phyloP scores from a whole-genome alignment of 176 grass and related monocot genomes.

The Pontederia paniculata region DNA sequence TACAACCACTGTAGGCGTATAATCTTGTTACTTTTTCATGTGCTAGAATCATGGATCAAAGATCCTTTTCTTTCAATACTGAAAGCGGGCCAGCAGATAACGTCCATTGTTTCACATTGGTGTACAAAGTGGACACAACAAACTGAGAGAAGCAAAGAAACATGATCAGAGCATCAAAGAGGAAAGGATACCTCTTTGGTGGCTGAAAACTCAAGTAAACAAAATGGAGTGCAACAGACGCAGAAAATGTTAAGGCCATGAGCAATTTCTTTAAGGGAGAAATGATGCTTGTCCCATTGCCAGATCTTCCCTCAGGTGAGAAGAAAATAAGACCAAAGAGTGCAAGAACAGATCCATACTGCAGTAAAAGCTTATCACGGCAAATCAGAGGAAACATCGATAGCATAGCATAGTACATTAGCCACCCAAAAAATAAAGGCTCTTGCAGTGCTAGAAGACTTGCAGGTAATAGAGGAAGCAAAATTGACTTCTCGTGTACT shows the following conservation, averaged over 20 bases:
- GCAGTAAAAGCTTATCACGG: conserved; percentile 68
- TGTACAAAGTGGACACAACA: conserved; percentile 50
- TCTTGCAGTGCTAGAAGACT: conserved; percentile 74
- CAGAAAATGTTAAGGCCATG: conserved; percentile 36
- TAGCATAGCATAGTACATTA: conserved; percentile 66
- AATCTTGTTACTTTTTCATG: background rate
- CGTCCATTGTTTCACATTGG: conserved; percentile 76
- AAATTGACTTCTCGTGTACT: conserved; percentile 99
- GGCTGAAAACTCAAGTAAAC: conserved; percentile 51
- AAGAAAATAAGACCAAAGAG: conserved; percentile 74
- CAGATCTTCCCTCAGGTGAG: conserved; percentile 26
- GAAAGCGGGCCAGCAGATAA: conserved; percentile 33
- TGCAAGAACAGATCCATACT: conserved; percentile 55
- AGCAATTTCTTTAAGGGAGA: conserved; percentile 26
- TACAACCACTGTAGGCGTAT: too few species aligned
- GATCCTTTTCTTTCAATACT: conserved; percentile 49
- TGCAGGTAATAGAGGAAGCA: conserved; percentile 87
- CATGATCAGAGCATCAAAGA: conserved; percentile 86
- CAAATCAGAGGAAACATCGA: conserved; percentile 75
- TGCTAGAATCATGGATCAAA: conserved; percentile 32
- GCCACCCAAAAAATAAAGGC: conserved; percentile 60
- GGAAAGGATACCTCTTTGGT: conserved; percentile 71
- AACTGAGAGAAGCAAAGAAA: conserved; percentile 83
- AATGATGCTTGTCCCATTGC: conserved; percentile 19
- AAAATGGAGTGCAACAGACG: conserved; percentile 40